Evolutionary conservation across 257 asterid genomes (phyloP).

Genomic region (Rubia yunnanensis): DNA sequence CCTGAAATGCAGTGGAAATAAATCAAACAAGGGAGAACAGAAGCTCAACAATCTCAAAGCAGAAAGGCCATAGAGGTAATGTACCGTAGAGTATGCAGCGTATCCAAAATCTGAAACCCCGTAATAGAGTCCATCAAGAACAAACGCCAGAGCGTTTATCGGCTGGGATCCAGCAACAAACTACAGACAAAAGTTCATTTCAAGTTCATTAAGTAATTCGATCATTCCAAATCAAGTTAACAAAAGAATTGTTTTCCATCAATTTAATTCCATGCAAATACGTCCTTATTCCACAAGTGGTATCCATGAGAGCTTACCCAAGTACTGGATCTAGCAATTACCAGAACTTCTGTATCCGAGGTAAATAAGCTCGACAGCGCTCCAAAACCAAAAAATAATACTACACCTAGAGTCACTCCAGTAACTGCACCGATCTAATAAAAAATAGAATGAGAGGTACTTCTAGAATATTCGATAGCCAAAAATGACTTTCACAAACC

Average conservation of each 20-base stretch:
- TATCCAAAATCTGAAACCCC: conserved; percentile 93
- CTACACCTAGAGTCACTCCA: conserved; percentile 58
- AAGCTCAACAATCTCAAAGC: background rate
- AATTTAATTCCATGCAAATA: background rate
- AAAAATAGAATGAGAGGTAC: conserved; percentile 5
- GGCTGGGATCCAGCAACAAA: conserved; percentile 95
- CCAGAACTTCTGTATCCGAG: conserved; percentile 62
- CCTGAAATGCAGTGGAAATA: conserved; percentile 28
- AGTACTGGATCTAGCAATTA: conserved; percentile 71
- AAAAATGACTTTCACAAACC: conserved; percentile 34
- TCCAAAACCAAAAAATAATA: conserved; percentile 59
- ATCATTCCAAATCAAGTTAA: background rate
- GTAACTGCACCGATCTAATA: conserved; percentile 55
- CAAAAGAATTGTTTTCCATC: background rate
- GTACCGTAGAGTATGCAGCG: conserved; percentile 96
- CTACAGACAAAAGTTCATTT: conserved; percentile 19
- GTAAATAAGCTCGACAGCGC: conserved; percentile 66
- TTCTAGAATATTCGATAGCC: conserved; percentile 1
- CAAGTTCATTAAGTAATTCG: background rate
- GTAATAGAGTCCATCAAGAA: conserved; percentile 88
- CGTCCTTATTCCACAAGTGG: background rate
- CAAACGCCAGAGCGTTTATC: conserved; percentile 89
- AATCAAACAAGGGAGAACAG: background rate
- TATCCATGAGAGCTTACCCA: conserved; percentile 39
- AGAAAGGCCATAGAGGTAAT: background rate